A percentile compares a stretch with the other conserved stretches of the same genome.
Evolutionary conservation across 2,329 filamentous ascomycete genomes (phyloP).

Genomic region (Bipolaris bicolor): DNA sequence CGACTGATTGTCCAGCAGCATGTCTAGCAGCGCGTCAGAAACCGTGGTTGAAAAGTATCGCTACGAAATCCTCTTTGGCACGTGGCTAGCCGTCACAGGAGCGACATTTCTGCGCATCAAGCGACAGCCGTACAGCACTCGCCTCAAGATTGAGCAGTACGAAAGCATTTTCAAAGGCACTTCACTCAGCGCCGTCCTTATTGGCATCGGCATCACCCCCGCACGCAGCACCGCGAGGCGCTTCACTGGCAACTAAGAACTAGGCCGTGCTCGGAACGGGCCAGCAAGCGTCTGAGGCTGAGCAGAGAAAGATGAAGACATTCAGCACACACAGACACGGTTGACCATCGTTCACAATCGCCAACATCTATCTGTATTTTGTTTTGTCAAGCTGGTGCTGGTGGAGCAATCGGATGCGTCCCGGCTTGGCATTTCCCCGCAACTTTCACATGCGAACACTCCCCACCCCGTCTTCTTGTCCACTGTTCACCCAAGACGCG

Average conservation of each 20-base stretch:
- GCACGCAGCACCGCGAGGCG: conserved; percentile 27
- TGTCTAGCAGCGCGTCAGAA: conserved; percentile 24
- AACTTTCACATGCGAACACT: conserved; percentile 28
- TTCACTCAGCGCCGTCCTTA: conserved; percentile 35
- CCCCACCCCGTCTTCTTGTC: conserved; percentile 1
- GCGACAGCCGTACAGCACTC: conserved; percentile 42
- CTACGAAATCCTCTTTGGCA: conserved; percentile 39
- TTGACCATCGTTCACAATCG: not conserved
- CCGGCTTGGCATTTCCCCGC: conserved; percentile 20
- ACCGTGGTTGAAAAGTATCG: conserved; percentile 35
- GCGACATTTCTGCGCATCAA: conserved; percentile 43
- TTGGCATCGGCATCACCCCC: conserved; percentile 34
- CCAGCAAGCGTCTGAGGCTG: not conserved
- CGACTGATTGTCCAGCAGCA: conserved; percentile 7
- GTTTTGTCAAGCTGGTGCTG: not conserved
- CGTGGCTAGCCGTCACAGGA: conserved; percentile 38
- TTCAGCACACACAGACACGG: not conserved
- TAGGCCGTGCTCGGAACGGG: conserved; percentile 2
- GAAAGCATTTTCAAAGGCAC: conserved; percentile 49
- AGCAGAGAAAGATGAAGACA: not conserved
- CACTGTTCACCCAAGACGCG: not conserved
- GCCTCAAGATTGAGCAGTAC: conserved; percentile 47
- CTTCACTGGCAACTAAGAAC: conserved; percentile 19
- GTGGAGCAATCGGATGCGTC: not conserved
- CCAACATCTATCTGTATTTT: not conserved